phyloP scores from a whole-genome alignment of 176 grass and related monocot species.

The Neostapfia colusana region DNA sequence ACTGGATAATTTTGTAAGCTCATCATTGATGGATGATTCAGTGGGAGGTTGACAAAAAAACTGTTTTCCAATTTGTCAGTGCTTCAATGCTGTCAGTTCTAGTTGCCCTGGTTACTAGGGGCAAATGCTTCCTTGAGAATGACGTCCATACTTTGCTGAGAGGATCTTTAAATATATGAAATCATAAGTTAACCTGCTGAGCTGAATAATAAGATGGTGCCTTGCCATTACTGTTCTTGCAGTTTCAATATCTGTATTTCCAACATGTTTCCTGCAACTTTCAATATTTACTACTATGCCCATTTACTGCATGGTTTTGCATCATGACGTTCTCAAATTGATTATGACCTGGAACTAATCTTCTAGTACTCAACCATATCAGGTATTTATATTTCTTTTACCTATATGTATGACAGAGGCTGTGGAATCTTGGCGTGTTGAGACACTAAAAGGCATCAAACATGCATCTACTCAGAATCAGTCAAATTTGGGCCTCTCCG shows the following conservation, averaged over 20 bases:
- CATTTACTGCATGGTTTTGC: conserved; percentile 22
- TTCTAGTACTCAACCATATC: background rate
- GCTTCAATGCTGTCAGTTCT: conserved; percentile 10
- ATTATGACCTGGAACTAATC: background rate
- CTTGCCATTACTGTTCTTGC: background rate
- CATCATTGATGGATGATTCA: background rate
- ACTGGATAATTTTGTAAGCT: conserved; percentile 13
- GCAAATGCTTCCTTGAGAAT: conserved; percentile 23
- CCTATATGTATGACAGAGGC: conserved; percentile 50
- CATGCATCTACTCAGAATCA: conserved; percentile 45
- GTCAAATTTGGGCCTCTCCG: conserved; percentile 52
- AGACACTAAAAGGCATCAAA: conserved; percentile 67
- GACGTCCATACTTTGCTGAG: background rate
- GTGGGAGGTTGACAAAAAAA: background rate
- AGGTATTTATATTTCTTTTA: conserved; percentile 24
- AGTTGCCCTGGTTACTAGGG: background rate
- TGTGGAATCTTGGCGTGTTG: conserved; percentile 67
- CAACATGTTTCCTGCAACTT: background rate
- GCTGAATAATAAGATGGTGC: background rate
- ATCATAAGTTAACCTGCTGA: background rate
- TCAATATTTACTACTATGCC: background rate
- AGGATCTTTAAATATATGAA: background rate
- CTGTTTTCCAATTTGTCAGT: background rate
- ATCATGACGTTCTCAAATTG: conserved; percentile 18
- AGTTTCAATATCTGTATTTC: background rate